Percentiles rank a stretch among this genome's conserved stretches.
Evolutionary conservation across 1,139 yeast genomes (phyloP).

Genomic region (Pichia sp.): DNA sequence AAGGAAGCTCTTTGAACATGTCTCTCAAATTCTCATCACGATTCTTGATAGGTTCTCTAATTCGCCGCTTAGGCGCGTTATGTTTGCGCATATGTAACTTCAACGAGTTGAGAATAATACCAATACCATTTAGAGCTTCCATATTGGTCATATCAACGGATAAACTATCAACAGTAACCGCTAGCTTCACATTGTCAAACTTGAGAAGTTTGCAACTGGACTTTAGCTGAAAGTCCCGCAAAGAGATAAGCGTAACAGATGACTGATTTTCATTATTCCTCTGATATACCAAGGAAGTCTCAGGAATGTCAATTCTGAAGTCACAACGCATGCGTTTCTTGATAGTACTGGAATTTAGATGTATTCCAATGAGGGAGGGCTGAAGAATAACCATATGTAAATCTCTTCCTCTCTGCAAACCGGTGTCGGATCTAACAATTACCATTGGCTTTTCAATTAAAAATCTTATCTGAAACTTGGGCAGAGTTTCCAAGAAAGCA

Average conservation of each 20-base stretch:
- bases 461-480: constrained; percentile 17
- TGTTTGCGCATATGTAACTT: background rate
- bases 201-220: constrained; percentile 5
- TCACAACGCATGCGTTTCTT: constrained; percentile 6
- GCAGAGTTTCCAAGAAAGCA: constrained; percentile 9
- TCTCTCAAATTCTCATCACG: constrained; percentile 6
- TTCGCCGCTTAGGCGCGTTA: background rate
- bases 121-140: constrained; percentile 14
- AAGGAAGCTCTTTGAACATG: constrained; percentile 38
- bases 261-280: constrained; percentile 11
- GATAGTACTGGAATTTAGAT: constrained; percentile 10
- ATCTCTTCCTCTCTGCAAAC: constrained; percentile 4
- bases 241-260: constrained; percentile 5
- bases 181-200: constrained; percentile 1
- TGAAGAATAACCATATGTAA: constrained; percentile 18
- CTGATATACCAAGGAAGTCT: constrained; percentile 14
- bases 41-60: background rate
- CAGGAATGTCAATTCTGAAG: constrained; percentile 19
- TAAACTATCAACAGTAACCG: constrained; percentile 8
- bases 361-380: constrained; percentile 19
- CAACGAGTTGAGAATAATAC: constrained; percentile 6
- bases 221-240: constrained; percentile 12
- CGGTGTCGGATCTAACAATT: constrained; percentile 17
- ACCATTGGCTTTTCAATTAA: constrained; percentile 23
- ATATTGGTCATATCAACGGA: constrained; percentile 12